A percentile compares a stretch with the other conserved stretches of the same genome.
Conservation (phyloP, 1,284 basidiomycete species). For the Cutaneotrichosporon arboriforme region DNA sequence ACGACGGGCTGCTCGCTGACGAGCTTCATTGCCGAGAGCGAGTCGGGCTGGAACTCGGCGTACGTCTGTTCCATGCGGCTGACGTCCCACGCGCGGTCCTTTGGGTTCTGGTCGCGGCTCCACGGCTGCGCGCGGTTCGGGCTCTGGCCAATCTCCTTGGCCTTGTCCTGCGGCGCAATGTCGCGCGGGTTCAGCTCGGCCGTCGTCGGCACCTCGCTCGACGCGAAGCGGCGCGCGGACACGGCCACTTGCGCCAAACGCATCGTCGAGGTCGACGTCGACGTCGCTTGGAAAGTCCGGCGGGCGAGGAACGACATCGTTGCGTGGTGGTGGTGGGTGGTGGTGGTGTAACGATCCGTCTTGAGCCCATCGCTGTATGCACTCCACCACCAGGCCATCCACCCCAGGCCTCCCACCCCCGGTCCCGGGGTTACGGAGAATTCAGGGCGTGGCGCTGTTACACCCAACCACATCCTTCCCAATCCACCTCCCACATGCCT, state of each 20-base stretch:
- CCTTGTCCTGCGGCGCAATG: constrained; percentile 5
- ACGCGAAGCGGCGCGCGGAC: background rate
- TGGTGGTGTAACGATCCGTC: too few species aligned
- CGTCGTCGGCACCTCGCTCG: background rate
- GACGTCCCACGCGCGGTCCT: constrained; percentile 35
- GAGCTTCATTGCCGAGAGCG: constrained; percentile 21
- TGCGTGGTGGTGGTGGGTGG: background rate
- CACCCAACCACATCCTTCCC: background rate
- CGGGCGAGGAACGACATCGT: constrained; percentile 12
- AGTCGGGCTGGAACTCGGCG: constrained; percentile 67
- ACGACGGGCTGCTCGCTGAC: constrained; percentile 79
- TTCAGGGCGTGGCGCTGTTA: constrained; percentile 3
- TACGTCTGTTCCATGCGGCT: constrained; percentile 75
- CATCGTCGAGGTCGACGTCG: background rate
- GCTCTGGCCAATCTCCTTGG: constrained; percentile 53
- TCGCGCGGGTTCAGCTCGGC: background rate
- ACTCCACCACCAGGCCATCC: background rate
- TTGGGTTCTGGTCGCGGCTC: constrained; percentile 63
- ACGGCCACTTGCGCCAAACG: too few species aligned
- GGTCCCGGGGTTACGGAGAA: too few species aligned
- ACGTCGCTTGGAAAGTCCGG: constrained; percentile 1
- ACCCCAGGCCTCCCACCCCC: too few species aligned
- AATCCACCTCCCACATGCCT: background rate
- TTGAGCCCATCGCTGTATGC: background rate
- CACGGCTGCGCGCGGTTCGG: constrained; percentile 71